Conservation (phyloP, 2,329 filamentous ascomycete species). For the Capronia americana region DNA sequence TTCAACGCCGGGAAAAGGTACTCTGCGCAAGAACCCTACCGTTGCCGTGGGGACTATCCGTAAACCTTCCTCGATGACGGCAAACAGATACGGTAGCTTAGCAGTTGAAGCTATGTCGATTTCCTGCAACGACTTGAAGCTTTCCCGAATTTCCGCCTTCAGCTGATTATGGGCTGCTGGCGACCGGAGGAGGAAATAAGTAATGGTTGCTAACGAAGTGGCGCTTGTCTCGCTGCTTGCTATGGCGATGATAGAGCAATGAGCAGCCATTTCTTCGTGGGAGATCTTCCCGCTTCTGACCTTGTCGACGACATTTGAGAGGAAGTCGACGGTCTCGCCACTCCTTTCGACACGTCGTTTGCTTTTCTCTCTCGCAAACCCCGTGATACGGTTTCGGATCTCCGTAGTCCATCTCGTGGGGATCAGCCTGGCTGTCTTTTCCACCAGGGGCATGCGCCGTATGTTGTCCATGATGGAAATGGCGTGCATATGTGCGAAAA, state of each 20-base stretch:
- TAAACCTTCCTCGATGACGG: neutral
- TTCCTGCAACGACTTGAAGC: neutral
- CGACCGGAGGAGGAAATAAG: slow-evolving; percentile 1
- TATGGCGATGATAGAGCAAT: slow-evolving; percentile 56
- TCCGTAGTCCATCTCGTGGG: neutral
- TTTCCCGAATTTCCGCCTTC: neutral
- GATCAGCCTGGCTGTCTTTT: neutral
- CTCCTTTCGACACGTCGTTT: neutral
- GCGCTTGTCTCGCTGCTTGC: slow-evolving; percentile 11
- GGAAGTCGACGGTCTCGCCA: neutral
- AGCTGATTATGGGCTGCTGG: neutral
- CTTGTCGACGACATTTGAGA: slow-evolving; percentile 5
- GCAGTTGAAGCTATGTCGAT: neutral
- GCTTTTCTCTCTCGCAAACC: neutral
- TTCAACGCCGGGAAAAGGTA: neutral
- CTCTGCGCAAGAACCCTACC: neutral
- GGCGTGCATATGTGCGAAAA: neutral
- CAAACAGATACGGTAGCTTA: slow-evolving; percentile 6
- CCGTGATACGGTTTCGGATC: neutral
- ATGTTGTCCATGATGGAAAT: neutral
- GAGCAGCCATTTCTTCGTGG: slow-evolving; percentile 78
- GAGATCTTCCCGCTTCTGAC: neutral
- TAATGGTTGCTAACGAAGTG: slow-evolving; percentile 1
- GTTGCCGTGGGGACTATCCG: neutral
- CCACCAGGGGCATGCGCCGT: neutral